Percentiles rank a stretch among this genome's conserved stretches.
These are phyloP conservation scores for Halophytophthora batemanensis DNA, from an alignment of 352 stramenopile genomes.

Conservation along the genomic window DNA sequence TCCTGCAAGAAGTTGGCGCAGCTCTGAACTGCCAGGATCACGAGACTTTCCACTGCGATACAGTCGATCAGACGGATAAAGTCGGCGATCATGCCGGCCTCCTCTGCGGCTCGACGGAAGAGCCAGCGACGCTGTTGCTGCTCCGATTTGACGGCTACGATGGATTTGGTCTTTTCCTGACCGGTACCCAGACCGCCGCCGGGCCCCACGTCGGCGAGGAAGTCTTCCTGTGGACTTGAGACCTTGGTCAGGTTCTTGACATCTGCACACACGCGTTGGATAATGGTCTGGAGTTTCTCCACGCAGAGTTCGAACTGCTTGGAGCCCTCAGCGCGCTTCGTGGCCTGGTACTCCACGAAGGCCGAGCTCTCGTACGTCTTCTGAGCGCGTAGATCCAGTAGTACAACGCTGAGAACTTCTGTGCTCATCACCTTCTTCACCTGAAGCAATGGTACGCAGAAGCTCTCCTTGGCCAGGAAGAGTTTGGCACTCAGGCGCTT, in stretches of 20 bases:
- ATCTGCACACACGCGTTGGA: conserved; percentile 87
- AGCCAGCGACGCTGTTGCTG: conserved; percentile 78
- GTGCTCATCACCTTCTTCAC: conserved; percentile 88
- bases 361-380: conserved; percentile 87
- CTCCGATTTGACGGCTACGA: conserved; percentile 91
- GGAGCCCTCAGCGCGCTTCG: conserved; percentile 78
- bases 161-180: conserved; percentile 90
- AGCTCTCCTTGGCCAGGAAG: conserved; percentile 91
- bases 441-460: conserved; percentile 84
- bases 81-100: conserved; percentile 88
- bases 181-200: conserved; percentile 20
- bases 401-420: conserved; percentile 77
- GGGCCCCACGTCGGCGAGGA: conserved; percentile 41
- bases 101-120: conserved; percentile 82
- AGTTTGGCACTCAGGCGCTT: conserved; percentile 78
- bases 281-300: conserved; percentile 88
- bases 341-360: conserved; percentile 90
- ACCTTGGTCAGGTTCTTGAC: conserved; percentile 87
- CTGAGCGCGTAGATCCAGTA: conserved; percentile 82
- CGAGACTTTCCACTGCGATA: conserved; percentile 89
- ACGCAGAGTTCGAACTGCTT: conserved; percentile 91
- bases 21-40: conserved; percentile 80
- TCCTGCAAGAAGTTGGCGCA: conserved; percentile 86
- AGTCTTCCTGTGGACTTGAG: conserved; percentile 57
- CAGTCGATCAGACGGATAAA: conserved; percentile 95